These are phyloP conservation scores for Cyberlindnera suaveolens DNA, from an alignment of 805 yeast genomes.

Conservation along the genomic window DNA sequence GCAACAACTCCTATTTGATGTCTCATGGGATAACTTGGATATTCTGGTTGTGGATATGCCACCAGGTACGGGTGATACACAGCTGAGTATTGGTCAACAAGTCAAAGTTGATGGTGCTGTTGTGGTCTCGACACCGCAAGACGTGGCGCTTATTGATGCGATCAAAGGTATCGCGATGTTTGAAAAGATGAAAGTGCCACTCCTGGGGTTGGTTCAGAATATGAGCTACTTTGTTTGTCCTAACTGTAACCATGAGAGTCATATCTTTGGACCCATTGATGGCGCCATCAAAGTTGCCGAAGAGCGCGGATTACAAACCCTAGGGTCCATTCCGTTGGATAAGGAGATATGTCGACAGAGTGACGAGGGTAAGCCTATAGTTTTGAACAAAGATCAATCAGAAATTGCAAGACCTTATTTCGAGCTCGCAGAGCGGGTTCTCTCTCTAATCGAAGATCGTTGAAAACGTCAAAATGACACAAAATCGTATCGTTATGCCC, in stretches of 20 bases:
- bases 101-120: conserved; percentile 73
- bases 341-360: conserved; percentile 53
- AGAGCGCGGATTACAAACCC: conserved; percentile 38
- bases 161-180: conserved; percentile 78
- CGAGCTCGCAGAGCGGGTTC: conserved; percentile 38
- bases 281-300: conserved; percentile 46
- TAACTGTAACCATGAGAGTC: conserved; percentile 65
- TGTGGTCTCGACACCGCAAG: conserved; percentile 83
- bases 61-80: conserved; percentile 89
- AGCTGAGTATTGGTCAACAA: conserved; percentile 75
- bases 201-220: conserved; percentile 73
- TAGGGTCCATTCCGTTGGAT: conserved; percentile 66
- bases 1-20: conserved; percentile 79
- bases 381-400: conserved; percentile 35
- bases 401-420: conserved; percentile 37
- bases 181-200: conserved; percentile 61
- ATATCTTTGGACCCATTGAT: conserved; percentile 58
- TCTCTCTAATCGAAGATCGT: conserved; percentile 3
- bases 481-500: background rate
- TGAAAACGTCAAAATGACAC: background rate
- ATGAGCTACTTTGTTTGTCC: conserved; percentile 79
- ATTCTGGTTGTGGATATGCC: conserved; percentile 78
- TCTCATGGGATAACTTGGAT: conserved; percentile 66
- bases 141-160: conserved; percentile 75
- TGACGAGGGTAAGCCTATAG: conserved; percentile 62